Conservation (phyloP, 169 alveolate species). For the Perkinsus olseni region DNA sequence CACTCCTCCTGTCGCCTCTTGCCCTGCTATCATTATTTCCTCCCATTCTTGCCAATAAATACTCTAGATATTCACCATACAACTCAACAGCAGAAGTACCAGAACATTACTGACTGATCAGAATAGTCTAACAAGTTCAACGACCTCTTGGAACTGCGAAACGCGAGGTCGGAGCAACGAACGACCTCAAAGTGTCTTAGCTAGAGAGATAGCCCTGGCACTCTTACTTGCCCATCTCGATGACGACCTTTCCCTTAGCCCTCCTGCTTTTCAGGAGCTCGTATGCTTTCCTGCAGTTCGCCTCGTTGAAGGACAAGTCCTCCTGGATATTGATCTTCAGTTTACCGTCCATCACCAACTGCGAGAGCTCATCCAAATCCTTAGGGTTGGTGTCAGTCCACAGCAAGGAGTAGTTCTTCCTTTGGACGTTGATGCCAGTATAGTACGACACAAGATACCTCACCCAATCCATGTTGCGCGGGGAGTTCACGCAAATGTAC, state of each 20-base stretch:
- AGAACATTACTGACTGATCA: too few relatives aligned
- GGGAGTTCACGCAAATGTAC: constrained; percentile 1
- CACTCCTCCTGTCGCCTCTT: too few relatives aligned
- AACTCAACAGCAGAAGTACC: too few relatives aligned
- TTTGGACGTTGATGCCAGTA: not conserved
- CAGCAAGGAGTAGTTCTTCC: not conserved
- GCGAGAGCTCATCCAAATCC: not conserved
- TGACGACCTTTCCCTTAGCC: not conserved
- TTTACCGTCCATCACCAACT: not conserved
- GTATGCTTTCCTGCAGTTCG: not conserved
- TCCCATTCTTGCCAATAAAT: too few relatives aligned
- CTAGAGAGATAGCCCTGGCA: not conserved
- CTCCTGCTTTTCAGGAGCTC: not conserved
- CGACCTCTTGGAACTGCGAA: not conserved
- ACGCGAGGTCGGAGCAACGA: not conserved
- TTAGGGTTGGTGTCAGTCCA: not conserved
- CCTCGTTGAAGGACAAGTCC: not conserved
- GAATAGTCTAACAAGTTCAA: too few relatives aligned
- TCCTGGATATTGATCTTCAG: not conserved
- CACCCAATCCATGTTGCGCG: not conserved
- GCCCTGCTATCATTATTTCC: too few relatives aligned
- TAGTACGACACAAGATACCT: not conserved
- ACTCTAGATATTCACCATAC: too few relatives aligned
- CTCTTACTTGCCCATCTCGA: not conserved
- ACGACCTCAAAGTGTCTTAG: not conserved